Evolutionary conservation across 2,329 filamentous ascomycete genomes (phyloP).

Genomic region (Fusarium sacchari): DNA sequence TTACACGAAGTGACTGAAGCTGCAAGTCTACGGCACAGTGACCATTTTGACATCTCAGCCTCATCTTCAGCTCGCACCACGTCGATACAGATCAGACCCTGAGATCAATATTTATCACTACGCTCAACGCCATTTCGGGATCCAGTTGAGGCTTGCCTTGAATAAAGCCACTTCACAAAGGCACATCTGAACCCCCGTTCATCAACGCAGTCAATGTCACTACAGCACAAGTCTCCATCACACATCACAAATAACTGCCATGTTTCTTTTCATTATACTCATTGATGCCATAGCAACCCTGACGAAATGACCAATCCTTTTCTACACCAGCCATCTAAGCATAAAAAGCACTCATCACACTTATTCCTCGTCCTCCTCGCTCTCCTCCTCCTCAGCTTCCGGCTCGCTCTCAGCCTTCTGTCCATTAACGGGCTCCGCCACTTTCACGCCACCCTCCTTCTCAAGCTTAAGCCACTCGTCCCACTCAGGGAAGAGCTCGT

Average conservation of each 20-base stretch:
- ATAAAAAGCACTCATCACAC: conserved; percentile 34
- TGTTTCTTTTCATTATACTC: conserved; percentile 46
- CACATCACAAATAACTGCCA: conserved; percentile 1
- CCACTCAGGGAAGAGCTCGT: conserved; percentile 96
- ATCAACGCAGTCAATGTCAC: not conserved
- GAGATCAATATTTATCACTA: not conserved
- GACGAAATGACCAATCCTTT: conserved; percentile 45
- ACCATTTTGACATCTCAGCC: not conserved
- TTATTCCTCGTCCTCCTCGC: conserved; percentile 43
- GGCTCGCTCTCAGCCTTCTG: conserved; percentile 37
- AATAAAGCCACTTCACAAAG: not conserved
- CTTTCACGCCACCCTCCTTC: conserved; percentile 67
- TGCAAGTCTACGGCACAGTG: not conserved
- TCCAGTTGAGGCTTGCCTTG: not conserved
- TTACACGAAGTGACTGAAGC: not conserved
- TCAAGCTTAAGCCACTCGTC: conserved; percentile 88
- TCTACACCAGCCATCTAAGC: conserved; percentile 45
- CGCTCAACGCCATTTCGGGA: not conserved
- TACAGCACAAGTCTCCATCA: not conserved
- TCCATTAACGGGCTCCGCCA: conserved; percentile 35
- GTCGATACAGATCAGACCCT: not conserved
- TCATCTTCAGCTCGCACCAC: not conserved
- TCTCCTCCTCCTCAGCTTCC: conserved; percentile 39
- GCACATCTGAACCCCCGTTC: not conserved
- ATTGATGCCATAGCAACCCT: conserved; percentile 46